Conservation (phyloP, 257 asterid genomes). For the Ehretia macrophylla region DNA sequence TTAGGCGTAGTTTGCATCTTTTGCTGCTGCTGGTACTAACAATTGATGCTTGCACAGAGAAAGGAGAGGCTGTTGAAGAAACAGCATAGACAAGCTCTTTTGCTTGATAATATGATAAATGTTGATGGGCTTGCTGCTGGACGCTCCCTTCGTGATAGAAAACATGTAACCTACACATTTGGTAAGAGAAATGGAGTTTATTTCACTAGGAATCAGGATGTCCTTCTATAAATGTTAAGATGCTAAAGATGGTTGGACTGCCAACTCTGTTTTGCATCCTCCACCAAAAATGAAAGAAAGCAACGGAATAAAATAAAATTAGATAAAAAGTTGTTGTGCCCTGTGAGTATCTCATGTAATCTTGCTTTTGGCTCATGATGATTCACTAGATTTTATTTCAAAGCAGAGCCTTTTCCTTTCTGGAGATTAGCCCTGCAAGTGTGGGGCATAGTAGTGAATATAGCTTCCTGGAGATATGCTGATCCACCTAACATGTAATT, state of each 20-base stretch:
- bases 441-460: too few relatives aligned
- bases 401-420: too few relatives aligned
- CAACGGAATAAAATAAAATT: not conserved
- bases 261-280: too few relatives aligned
- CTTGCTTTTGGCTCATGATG: not conserved
- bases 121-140: conserved; percentile 73
- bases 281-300: too few relatives aligned
- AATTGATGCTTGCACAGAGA: conserved; percentile 45
- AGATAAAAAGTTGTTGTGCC: not conserved
- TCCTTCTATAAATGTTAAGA: not conserved
- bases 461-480: too few relatives aligned
- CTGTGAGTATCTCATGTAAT: not conserved
- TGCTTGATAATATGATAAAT: conserved; percentile 76
- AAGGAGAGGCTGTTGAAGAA: conserved; percentile 83
- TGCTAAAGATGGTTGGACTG: not conserved
- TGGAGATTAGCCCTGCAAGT: too few relatives aligned
- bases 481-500: too few relatives aligned
- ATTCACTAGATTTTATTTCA: too few relatives aligned
- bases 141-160: conserved; percentile 90
- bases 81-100: conserved; percentile 90
- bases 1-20: not conserved
- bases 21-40: conserved; percentile 12
- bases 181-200: conserved; percentile 38
- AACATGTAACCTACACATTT: conserved; percentile 87
- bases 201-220: not conserved